Percentiles rank a stretch among this genome's conserved stretches.
Evolutionary conservation across 2,329 filamentous ascomycete species (phyloP).

Genomic region (Alternaria conjuncta): DNA sequence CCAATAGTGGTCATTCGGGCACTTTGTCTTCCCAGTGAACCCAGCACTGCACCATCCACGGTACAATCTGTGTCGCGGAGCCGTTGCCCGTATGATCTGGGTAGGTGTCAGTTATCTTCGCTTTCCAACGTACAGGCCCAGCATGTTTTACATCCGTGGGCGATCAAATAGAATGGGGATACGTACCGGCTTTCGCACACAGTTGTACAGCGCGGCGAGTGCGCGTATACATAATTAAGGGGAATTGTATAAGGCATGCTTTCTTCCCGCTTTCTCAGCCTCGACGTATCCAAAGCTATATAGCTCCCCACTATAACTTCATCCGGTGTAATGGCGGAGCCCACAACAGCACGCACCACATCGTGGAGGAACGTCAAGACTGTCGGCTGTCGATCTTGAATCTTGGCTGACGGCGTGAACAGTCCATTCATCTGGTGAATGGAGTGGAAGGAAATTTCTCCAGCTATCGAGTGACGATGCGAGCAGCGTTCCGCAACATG

Average conservation of each 20-base stretch:
- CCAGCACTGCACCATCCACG: background rate
- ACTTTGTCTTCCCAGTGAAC: background rate
- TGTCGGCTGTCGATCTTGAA: no score
- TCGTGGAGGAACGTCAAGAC: no score
- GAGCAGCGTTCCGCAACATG: background rate
- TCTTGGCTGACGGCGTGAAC: no score
- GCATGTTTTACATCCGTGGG: background rate
- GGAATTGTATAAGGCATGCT: rapidly evolving
- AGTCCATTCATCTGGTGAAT: no score
- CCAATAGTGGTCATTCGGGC: background rate
- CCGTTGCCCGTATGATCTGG: background rate
- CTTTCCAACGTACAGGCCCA: background rate
- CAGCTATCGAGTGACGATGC: no score
- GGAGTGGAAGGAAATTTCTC: no score
- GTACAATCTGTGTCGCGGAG: background rate
- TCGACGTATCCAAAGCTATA: background rate
- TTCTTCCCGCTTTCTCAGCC: background rate
- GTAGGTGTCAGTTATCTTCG: background rate
- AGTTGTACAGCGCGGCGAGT: background rate
- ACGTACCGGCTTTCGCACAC: background rate
- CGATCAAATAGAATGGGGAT: background rate
- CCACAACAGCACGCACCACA: no score
- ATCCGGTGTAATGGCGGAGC: no score
- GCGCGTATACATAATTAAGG: background rate
- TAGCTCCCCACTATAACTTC: no score